Evolutionary conservation across 2,329 filamentous ascomycete species (phyloP), one percentile per base, ranked within the genome.

Genomic region (Colletotrichum lentis): DNA sequence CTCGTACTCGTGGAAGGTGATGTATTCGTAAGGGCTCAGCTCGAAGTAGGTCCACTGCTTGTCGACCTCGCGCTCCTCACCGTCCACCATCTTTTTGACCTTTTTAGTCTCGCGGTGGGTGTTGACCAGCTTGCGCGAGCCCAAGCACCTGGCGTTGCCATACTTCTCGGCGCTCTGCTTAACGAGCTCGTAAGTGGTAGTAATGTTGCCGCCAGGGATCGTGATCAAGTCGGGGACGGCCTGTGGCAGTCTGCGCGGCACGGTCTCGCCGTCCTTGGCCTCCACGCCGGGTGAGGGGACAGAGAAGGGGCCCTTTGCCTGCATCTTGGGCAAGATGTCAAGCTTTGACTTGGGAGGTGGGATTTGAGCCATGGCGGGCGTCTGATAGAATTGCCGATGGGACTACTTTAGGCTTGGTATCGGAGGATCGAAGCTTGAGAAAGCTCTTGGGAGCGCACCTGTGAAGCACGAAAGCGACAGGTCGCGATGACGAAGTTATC

Each of bases 41-140:
- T 96, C 93, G 77, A 93, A 96, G 80, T 91, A 96, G 64, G 90
- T 91, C 93, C 93, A 96, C 76, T 92, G 86, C 88, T 96, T 96
- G 78, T 95, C 91, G 35, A 94, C 87, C 79, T 94, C 87, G 74
- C 87, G 82, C 83, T 95, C 90, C 75, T 90, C 86, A 71, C 93
- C 93, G 77, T 96, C 91, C 52, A 96, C 83, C 66, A 94, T 85
- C 85, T 94, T 96, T 87, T 95, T 96, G 77, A 96, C 83, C 85
- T 93, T 95, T 85, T 95, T 96, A 74, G 88, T 91, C 81, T 96
- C 93, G 73, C 90, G 85, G 78, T 96, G 92, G 43, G 89, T 90
- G 79, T 90, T 86, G 79, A 96, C 81, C 69, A 96, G 85, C 77
- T 87, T 90, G 71, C 93, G 89, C 73, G 87, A 89, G 70, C 91